Conservation (phyloP, 2,329 filamentous ascomycete genomes). For the Pyricularia sp. region DNA sequence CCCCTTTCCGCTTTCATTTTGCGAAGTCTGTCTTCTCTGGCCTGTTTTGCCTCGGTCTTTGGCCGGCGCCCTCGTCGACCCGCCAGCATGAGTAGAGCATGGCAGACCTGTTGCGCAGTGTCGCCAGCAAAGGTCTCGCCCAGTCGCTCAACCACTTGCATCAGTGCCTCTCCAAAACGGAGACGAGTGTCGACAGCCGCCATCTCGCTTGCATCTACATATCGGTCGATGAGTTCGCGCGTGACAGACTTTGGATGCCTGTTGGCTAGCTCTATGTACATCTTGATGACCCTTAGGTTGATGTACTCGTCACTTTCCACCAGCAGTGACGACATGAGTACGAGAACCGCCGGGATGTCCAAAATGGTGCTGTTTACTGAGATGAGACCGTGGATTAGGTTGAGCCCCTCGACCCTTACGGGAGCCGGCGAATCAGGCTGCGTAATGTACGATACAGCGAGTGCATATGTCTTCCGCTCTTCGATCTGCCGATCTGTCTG, state of each 20-base stretch:
- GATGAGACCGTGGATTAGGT: constrained; percentile 46
- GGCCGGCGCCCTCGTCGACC: constrained; percentile 48
- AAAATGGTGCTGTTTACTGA: constrained; percentile 40
- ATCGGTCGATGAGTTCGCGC: constrained; percentile 52
- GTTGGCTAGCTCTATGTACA: constrained; percentile 47
- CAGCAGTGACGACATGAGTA: constrained; percentile 50
- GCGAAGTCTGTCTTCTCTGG: constrained; percentile 33
- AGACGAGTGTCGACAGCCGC: constrained; percentile 48
- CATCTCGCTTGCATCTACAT: constrained; percentile 50
- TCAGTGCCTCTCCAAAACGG: constrained; percentile 53
- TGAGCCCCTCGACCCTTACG: constrained; percentile 52
- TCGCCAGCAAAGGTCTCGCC: constrained; percentile 42
- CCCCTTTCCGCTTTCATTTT: constrained; percentile 36
- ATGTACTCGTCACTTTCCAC: constrained; percentile 59
- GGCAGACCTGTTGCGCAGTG: constrained; percentile 35
- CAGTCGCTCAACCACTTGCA: constrained; percentile 50
- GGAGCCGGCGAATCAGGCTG: constrained; percentile 49
- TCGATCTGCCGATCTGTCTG: constrained; percentile 38
- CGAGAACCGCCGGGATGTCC: constrained; percentile 52
- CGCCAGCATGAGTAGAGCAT: constrained; percentile 49
- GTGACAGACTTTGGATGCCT: constrained; percentile 49
- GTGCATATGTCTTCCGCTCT: constrained; percentile 46
- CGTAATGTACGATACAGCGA: constrained; percentile 52
- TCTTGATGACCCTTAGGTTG: constrained; percentile 52
- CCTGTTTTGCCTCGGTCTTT: constrained; percentile 44